phyloP scores from a whole-genome alignment of 805 yeast genomes.

The Saccharomycopsis guyanensis region DNA sequence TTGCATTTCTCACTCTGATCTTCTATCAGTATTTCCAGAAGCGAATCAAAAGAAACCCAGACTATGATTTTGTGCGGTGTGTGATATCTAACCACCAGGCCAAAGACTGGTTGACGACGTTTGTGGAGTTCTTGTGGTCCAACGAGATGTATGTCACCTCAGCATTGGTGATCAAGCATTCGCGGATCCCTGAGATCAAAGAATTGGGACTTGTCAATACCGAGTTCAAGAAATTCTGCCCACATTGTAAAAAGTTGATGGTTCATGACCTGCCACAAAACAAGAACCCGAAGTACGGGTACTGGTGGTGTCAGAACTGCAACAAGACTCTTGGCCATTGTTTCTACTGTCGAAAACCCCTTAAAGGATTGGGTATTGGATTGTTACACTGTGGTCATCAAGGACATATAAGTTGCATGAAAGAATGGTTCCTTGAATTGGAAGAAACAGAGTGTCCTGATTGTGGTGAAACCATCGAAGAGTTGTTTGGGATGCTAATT shows the following conservation, averaged over 20 bases:
- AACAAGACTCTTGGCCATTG: conserved; percentile 56
- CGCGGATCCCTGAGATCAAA: conserved; percentile 28
- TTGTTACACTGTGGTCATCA: conserved; percentile 74
- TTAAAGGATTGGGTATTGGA: conserved; percentile 60
- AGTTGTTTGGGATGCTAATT: conserved; percentile 3
- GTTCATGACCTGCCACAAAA: conserved; percentile 45
- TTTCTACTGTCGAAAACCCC: conserved; percentile 67
- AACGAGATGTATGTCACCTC: conserved; percentile 48
- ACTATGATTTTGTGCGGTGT: conserved; percentile 19
- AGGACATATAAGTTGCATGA: conserved; percentile 76
- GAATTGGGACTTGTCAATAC: conserved; percentile 26
- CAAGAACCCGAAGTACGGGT: conserved; percentile 41
- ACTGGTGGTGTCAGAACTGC: conserved; percentile 83
- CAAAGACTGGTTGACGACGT: conserved; percentile 49
- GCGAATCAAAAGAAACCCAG: conserved; percentile 13
- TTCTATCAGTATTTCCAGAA: conserved; percentile 35
- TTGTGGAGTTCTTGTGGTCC: conserved; percentile 46
- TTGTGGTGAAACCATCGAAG: conserved; percentile 18
- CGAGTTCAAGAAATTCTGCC: conserved; percentile 48
- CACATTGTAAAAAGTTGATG: conserved; percentile 50
- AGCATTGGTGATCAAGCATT: conserved; percentile 43
- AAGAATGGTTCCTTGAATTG: conserved; percentile 65
- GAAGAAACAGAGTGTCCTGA: conserved; percentile 70
- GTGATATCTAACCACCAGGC: conserved; percentile 25
- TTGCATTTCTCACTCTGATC: conserved; percentile 48